Base-by-base conservation (phyloP, 371 early-diverging fungal genomes). In the Rhizopus arrhizus region DNA sequence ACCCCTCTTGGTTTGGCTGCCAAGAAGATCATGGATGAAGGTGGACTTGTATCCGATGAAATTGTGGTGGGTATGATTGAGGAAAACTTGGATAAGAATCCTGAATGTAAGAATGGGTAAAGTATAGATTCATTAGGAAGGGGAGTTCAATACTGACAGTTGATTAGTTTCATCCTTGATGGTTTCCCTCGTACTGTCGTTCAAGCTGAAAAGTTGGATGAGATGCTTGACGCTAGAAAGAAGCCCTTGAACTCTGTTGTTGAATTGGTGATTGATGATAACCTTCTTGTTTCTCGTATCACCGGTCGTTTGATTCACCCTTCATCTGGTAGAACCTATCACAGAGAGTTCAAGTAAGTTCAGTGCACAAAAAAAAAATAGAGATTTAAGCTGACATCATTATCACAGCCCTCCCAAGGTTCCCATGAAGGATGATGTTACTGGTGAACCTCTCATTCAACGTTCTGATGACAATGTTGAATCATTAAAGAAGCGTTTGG, bases 111-210 rank as follows among this genome's bases (percentile, higher is more conserved):
- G 79, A 90, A 93, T 68, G 97, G 99, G 72, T 88, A 80, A 64
- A 15, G 73, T 68, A 62, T 16, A 29, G 33, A 42, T n/a, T 7
- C 43, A 32, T 29, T 7, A 28, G 29, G 3, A 41, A 35, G 38
- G n/a, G 12, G 12, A 53, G 59, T 53, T 13, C 59, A 9, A 43
- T 15, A 22, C 10, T 61, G 10, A 43, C 9, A 10, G 15, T 22
- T 1, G 22, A 15, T 33, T 69, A 86, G 89, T 66, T 99, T 98
- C 84, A 96, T 99, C 70, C 85, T 99, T n/a, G 99, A 99, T 77
- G 99, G 99, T 43, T 99, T 98, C 91, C 99, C 99, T 59, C 92
- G 99, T 69, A 99, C 97, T 43, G 92, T 97, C 58, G 89, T 87
- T 49, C 99, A 99, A 84, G 98, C 99, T 29, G 91, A 97, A 76